Conservation (phyloP, 2,329 filamentous ascomycete genomes). For the Microcyclospora pomicola region DNA sequence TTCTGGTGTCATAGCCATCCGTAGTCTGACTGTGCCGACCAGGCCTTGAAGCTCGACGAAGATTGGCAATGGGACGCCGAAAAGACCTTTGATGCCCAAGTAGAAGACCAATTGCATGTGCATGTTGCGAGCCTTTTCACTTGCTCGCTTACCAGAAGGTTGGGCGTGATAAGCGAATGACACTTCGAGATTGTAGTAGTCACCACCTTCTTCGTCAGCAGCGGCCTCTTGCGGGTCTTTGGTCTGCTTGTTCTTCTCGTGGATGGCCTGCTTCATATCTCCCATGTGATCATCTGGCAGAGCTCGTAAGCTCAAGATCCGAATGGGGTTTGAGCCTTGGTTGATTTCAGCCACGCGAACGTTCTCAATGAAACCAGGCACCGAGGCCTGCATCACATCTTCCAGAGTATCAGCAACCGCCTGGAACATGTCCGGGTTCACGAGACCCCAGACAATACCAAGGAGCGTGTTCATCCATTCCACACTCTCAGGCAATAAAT, state of each 20-base stretch:
- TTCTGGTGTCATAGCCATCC: constrained; percentile 75
- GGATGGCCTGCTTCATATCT: constrained; percentile 69
- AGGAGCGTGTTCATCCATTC: constrained; percentile 88
- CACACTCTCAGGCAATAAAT: constrained; percentile 83
- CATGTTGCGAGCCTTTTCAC: constrained; percentile 78
- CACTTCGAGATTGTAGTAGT: constrained; percentile 85
- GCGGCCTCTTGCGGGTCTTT: constrained; percentile 80
- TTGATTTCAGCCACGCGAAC: constrained; percentile 91
- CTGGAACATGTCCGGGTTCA: constrained; percentile 93
- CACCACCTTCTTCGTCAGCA: constrained; percentile 77
- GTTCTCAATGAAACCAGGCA: constrained; percentile 82
- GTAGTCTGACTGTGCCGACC: constrained; percentile 73
- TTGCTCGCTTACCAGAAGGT: constrained; percentile 54
- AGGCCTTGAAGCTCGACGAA: constrained; percentile 82
- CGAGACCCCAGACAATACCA: constrained; percentile 71
- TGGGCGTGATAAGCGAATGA: constrained; percentile 84
- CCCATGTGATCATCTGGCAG: constrained; percentile 60
- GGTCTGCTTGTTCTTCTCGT: constrained; percentile 61
- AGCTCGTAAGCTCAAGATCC: constrained; percentile 74
- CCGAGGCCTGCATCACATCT: constrained; percentile 93
- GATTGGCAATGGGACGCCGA: constrained; percentile 76
- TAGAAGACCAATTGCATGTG: constrained; percentile 96
- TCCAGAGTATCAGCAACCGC: constrained; percentile 82
- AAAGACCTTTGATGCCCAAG: constrained; percentile 73
- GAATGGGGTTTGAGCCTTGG: constrained; percentile 79